phyloP scores from a whole-genome alignment of 371 early-diverging fungal species.

The Gilbertella persicaria region DNA sequence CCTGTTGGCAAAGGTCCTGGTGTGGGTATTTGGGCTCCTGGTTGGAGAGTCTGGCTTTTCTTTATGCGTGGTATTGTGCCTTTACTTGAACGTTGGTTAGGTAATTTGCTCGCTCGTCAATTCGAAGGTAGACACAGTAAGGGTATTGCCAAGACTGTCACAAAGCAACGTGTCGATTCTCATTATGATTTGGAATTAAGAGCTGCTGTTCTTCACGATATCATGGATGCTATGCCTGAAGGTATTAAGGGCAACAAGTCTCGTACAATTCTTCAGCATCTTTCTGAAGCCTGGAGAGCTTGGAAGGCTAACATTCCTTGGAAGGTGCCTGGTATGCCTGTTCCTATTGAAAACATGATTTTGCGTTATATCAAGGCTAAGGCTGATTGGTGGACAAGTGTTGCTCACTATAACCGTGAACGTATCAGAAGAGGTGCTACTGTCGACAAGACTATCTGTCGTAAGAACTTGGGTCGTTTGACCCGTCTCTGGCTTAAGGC shows the following conservation, averaged over 20 bases:
- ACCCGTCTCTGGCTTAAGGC: constrained; percentile 99
- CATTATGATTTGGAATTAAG: constrained; percentile 97
- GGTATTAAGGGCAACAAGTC: constrained; percentile 96
- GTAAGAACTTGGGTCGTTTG: constrained; percentile 98
- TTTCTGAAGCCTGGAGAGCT: constrained; percentile 98
- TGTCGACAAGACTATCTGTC: constrained; percentile 97
- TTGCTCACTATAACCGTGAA: constrained; percentile 97
- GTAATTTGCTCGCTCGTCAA: constrained; percentile 97
- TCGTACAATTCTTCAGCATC: constrained; percentile 94
- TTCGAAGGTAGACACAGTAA: constrained; percentile 98
- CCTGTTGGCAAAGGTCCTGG: constrained; percentile 98
- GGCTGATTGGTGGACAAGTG: constrained; percentile 99
- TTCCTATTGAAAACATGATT: constrained; percentile 98
- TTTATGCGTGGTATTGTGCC: constrained; percentile 99
- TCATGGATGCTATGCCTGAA: constrained; percentile 98
- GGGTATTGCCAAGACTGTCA: constrained; percentile 97
- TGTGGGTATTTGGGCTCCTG: constrained; percentile 98
- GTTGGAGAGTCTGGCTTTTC: constrained; percentile 99
- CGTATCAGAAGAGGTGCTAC: constrained; percentile 99
- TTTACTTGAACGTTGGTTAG: constrained; percentile 96
- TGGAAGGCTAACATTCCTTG: constrained; percentile 99
- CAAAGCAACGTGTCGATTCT: constrained; percentile 99
- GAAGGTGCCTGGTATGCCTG: constrained; percentile 98
- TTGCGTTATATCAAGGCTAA: constrained; percentile 97
- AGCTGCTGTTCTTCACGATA: constrained; percentile 97